Evolutionary conservation across 2,329 filamentous ascomycete genomes (phyloP), one percentile per base, ranked within the genome.

Genomic region (Harringtonia aguacate): DNA sequence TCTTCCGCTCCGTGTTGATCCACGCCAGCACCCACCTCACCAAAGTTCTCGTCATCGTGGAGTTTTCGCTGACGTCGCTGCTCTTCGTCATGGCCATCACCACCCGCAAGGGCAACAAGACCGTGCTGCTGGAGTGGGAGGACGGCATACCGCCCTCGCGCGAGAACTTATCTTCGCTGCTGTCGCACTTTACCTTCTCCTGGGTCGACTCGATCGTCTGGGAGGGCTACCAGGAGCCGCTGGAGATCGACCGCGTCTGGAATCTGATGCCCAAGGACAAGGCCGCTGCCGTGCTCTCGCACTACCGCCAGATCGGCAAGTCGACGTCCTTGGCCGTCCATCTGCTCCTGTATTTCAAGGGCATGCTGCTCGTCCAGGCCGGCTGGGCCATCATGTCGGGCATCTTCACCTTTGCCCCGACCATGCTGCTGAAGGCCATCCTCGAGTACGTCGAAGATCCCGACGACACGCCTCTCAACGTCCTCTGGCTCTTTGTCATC

Each of bases 401-500:
- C 18, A 61, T 92, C 31, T 84, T 97, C 52, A 89, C 86, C 3
- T 98, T 97, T 64, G 80, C 86, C 14, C 92, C 92, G 2, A 98
- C 92, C 3, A 69, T 98, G 39, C 75, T 98, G 18, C 73, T 98
- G 34, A 90, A 89, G 59, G 84, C 84, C 15, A 97, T 98, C 48
- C 70, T 98, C 24, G 81, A 95, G 61, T 95, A 94, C 56, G 84
- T 97, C n/a, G 88, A 98, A 64, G 70, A 84, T 44, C 88, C 89
- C 1, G 72, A 77, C 1, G 68, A 71, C 4, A 83, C 83, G 1
- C 89, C 92, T 0, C 66, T 74, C 40, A 97, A 92, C 58, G 88
- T 95, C 17, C 81, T 94, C 20, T 98, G 92, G 92, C 79, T 98
- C 41, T 95, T 90, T 55, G 92, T 97, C 38, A 87, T 94, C 38